Base-by-base conservation (phyloP, 75 land plant species). In the Adiantum capillusveneris region DNA sequence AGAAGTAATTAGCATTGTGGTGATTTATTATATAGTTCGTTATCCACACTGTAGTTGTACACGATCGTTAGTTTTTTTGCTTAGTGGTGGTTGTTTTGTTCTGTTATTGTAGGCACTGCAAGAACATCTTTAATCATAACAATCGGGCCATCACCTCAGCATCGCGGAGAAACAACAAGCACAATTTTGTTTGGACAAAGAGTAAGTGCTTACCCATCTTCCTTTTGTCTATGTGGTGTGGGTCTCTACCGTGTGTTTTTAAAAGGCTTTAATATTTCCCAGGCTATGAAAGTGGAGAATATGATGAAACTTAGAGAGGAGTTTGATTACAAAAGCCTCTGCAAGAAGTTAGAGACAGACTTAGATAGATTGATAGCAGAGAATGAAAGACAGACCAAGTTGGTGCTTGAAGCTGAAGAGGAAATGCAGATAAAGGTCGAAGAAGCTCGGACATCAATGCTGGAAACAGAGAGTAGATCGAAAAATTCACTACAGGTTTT, bases 101-200 rank as follows among this genome's bases (percentile, higher is more conserved):
- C 11, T 50, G 25, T 50, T 20, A 21, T 56, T n/a, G 7, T 53
- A 56, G 58, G 58, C 5, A 56, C 29, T 56, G 6, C 58, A 56
- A 56, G 27, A 29, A 24, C 58, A 28, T 56, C 58, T 26, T 24
- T 56, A 7, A 56, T 56, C 22, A 29, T 28, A 56, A 56, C 58
- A 2, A 56, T 56, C 21, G 58, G 58, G 14, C 58, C 58, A 56
- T 56, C 58, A 26, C 58, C 58, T 56, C 58, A 27, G 19, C 58
- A 56, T 29, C 26, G 58, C 11, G 58, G 29, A 56, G 58, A 56
- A 14, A 56, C 58, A 2, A 27, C 58, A 24, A 56, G 27, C 5
- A 24, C 58, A n/a, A 56, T 56, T 2, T 7, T 56, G 27, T 56
- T 56, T 28, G 58, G 58, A 6, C 58, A 56, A 56, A 21, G 27